Conservation (phyloP, 371 early-diverging fungal species). For the Mucor racemosus region DNA sequence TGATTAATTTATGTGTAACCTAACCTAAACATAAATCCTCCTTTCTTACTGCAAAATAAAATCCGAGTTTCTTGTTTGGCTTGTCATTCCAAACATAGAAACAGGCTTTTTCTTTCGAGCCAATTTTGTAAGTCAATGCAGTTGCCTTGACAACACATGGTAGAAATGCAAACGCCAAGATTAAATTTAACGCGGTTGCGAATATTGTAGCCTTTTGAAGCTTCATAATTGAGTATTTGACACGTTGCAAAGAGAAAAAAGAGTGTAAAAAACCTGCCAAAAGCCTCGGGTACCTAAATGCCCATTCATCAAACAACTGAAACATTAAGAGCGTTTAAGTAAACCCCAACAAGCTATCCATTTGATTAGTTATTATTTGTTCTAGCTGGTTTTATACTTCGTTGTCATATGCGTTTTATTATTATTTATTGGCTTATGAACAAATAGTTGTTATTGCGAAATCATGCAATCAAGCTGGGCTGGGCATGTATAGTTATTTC, state of each 20-base stretch:
- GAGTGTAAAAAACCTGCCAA: not conserved
- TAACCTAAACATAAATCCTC: not conserved
- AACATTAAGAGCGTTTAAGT: not conserved
- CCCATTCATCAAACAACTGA: not conserved
- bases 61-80: conserved; percentile 84
- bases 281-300: not conserved
- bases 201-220: not conserved
- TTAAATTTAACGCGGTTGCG: not conserved
- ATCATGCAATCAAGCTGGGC: too few species aligned
- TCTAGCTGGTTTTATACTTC: too few species aligned
- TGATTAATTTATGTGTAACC: not conserved
- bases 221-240: not conserved
- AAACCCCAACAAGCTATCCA: too few species aligned
- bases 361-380: too few species aligned
- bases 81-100: conserved; percentile 74
- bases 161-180: not conserved
- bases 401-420: too few species aligned
- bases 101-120: conserved; percentile 83
- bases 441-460: too few species aligned
- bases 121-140: conserved; percentile 85
- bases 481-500: too few species aligned
- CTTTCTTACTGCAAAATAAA: conserved; percentile 92
- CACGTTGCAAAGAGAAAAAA: not conserved
- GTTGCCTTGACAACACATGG: conserved; percentile 35
- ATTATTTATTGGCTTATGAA: too few species aligned